Conservation (phyloP, 1,284 basidiomycete species). For the Tylopilus orsonianus region DNA sequence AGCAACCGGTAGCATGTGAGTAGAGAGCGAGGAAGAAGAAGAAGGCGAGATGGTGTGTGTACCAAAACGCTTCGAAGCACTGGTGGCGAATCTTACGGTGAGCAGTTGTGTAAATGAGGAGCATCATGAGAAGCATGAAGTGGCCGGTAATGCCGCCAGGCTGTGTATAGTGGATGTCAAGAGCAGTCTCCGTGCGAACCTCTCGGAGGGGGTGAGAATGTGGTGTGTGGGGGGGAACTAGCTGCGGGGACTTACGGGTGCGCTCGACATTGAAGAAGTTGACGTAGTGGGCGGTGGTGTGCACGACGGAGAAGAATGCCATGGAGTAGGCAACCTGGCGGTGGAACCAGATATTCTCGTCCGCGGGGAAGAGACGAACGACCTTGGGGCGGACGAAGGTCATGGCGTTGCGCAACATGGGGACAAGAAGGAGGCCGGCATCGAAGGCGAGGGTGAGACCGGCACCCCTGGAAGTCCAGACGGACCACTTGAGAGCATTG, state of each 20-base stretch:
- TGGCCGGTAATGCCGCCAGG: conserved; percentile 87
- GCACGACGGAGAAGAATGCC: conserved; percentile 84
- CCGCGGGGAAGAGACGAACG: conserved; percentile 78
- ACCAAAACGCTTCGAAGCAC: conserved; percentile 93
- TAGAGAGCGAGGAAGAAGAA: conserved; percentile 89
- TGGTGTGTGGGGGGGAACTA: background rate
- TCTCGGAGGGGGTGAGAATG: conserved; percentile 42
- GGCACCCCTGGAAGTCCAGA: conserved; percentile 85
- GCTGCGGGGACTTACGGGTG: conserved; percentile 52
- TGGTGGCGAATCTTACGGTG: conserved; percentile 81
- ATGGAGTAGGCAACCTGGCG: conserved; percentile 88
- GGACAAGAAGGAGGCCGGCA: conserved; percentile 79
- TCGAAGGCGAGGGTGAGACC: conserved; percentile 83
- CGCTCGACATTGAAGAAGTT: conserved; percentile 87
- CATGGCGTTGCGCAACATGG: conserved; percentile 84
- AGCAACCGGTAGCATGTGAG: conserved; percentile 88
- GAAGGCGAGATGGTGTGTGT: conserved; percentile 88
- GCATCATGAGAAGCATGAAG: conserved; percentile 87
- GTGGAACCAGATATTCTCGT: conserved; percentile 93
- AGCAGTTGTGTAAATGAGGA: conserved; percentile 82
- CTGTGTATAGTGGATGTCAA: conserved; percentile 83
- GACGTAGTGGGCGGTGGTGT: conserved; percentile 88
- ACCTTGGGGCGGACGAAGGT: conserved; percentile 76
- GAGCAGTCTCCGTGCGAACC: conserved; percentile 71
- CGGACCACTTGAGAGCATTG: conserved; percentile 75